Percentiles rank a stretch among this genome's conserved stretches.
Evolutionary conservation across 225 moss, liverwort and hornwort species (phyloP).

Genomic region (Antitrichia curtipendula): DNA sequence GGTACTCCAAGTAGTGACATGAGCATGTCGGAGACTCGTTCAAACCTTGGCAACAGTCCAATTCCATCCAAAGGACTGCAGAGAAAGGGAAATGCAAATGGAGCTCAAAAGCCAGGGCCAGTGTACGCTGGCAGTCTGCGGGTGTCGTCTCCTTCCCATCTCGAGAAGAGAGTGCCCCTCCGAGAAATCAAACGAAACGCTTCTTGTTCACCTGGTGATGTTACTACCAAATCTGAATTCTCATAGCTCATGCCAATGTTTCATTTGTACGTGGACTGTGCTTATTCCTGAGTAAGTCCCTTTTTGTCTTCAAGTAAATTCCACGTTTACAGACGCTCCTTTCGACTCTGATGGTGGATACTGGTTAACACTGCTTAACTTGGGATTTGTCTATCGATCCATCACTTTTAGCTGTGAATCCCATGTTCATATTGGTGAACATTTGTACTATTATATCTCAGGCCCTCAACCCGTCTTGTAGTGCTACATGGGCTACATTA

Average conservation of each 20-base stretch:
- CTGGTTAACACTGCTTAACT: background rate
- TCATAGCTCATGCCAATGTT: background rate
- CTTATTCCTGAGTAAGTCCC: background rate
- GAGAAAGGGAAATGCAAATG: background rate
- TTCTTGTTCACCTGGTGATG: background rate
- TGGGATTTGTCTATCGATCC: background rate
- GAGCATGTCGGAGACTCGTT: conserved; percentile 5
- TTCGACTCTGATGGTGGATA: background rate
- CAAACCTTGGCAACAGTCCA: conserved; percentile 15
- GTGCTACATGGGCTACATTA: background rate
- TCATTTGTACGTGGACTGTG: background rate
- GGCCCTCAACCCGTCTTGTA: background rate
- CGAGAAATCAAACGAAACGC: conserved; percentile 30
- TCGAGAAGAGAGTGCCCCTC: conserved; percentile 29
- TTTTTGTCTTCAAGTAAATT: background rate
- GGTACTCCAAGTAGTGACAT: background rate
- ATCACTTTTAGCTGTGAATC: background rate
- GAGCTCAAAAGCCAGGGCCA: conserved; percentile 10
- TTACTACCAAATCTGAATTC: background rate
- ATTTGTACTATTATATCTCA: background rate
- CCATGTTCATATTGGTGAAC: background rate
- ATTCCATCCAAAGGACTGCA: background rate
- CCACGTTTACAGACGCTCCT: background rate
- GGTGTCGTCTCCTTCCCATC: conserved; percentile 11
- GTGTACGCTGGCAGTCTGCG: conserved; percentile 12